Evolutionary conservation across 441 rosid genomes (phyloP), one percentile per base, ranked within the genome.

Genomic region (Metrosideros polymorpha): DNA sequence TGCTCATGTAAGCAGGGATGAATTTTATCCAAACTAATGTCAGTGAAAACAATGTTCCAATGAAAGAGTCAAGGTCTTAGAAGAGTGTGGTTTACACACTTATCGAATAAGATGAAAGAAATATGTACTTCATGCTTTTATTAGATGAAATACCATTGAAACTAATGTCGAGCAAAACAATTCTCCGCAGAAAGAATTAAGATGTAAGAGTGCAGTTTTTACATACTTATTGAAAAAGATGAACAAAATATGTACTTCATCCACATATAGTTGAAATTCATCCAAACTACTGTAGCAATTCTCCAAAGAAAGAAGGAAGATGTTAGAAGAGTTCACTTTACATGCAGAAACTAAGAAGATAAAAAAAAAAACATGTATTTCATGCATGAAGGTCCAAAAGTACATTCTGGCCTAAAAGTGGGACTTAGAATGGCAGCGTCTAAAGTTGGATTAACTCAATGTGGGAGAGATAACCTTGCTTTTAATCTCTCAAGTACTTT

Each of bases 401-500:
- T 39, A 35, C 79, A 35, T 71, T 35, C 54, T 30, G n/a, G 45
- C 84, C 25, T 30, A 83, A 51, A 52, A 47, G 42, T 30, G 22
- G 49, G 27, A 52, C 9, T 63, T 32, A 63, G 76, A 83, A 52
- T 51, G 57, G 50, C 29, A 76, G 71, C 18, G 27, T 57, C n/a
- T 47, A 61, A 35, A 84, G 27, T 15, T 24, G 6, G 79, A 51
- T 42, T 25, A 59, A 39, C 15, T 63, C 76, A 32, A 47, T 9
- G 35, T 30, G 86, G 84, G 39, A 63, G 71, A 15, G 87, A 84
- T 42, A 92, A 98, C 99, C 99, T 96, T 47, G 97, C 94, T 85
- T 92, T 98, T 90, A 97, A 90, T 89, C 99, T 93, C 93, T 97
- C 99, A 45, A 98, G 85, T n/a, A 98, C 99, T 93, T 97, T 98